phyloP scores from a whole-genome alignment of 2,329 filamentous ascomycete genomes.

The Lasiodiplodia sp. region DNA sequence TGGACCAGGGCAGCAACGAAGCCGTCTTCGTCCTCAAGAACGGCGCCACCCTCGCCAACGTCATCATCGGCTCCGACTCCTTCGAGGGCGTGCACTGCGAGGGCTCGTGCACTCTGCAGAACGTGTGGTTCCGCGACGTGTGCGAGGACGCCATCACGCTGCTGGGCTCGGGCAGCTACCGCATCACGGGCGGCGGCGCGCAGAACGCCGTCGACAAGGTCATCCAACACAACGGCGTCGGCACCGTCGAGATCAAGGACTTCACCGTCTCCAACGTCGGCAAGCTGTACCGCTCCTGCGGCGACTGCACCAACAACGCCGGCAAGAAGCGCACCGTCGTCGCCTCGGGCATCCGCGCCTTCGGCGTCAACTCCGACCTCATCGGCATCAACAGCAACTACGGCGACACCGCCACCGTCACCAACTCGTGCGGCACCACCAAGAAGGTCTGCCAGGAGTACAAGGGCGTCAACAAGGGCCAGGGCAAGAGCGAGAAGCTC shows the following conservation, averaged over 20 bases:
- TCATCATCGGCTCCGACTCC: conserved; percentile 61
- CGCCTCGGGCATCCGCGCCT: conserved; percentile 54
- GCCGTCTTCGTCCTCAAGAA: conserved; percentile 62
- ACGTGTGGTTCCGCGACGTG: conserved; percentile 54
- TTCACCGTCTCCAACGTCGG: conserved; percentile 46
- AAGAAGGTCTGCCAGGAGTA: conserved; percentile 46
- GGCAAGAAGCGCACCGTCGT: conserved; percentile 48
- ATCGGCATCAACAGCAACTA: conserved; percentile 62
- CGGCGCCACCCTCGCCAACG: conserved; percentile 61
- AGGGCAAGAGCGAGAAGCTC: neutral
- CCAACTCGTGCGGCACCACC: conserved; percentile 35
- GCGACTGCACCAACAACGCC: conserved; percentile 48
- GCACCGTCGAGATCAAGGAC: conserved; percentile 47
- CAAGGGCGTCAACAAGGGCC: conserved; percentile 37
- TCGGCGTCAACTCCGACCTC: conserved; percentile 51
- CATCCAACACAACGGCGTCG: conserved; percentile 52
- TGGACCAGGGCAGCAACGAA: conserved; percentile 53
- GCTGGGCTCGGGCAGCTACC: conserved; percentile 45
- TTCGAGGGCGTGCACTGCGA: conserved; percentile 61
- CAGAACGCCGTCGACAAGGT: conserved; percentile 50
- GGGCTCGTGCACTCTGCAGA: conserved; percentile 57
- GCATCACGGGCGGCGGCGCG: conserved; percentile 51
- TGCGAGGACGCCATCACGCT: conserved; percentile 50
- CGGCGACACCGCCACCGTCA: conserved; percentile 55
- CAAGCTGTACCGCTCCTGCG: conserved; percentile 54